These are phyloP conservation scores for Aureobasidium sp. DNA, from an alignment of 2,329 filamentous ascomycete species.

Conservation along the genomic window DNA sequence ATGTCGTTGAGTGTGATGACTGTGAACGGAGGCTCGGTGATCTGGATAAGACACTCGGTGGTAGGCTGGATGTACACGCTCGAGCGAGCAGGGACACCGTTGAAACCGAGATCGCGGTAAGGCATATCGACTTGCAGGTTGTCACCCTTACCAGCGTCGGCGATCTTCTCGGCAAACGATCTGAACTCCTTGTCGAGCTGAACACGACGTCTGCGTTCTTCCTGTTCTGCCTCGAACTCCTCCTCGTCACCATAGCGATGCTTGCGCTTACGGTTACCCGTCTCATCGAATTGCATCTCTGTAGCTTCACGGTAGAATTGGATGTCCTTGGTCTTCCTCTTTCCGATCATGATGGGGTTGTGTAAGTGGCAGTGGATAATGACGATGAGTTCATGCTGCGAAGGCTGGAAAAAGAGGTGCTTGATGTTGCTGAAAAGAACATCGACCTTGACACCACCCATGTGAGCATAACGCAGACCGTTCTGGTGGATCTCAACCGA, in stretches of 20 bases:
- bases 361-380: constrained; percentile 97
- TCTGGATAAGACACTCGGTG: constrained; percentile 92
- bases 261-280: constrained; percentile 94
- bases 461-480: constrained; percentile 87
- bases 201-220: constrained; percentile 84
- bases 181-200: constrained; percentile 95
- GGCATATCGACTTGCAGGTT: constrained; percentile 92
- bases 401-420: constrained; percentile 98
- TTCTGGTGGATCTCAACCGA: constrained; percentile 98
- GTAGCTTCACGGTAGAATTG: constrained; percentile 98
- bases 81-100: constrained; percentile 89
- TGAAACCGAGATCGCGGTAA: constrained; percentile 92
- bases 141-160: constrained; percentile 86
- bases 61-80: constrained; percentile 95
- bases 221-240: constrained; percentile 96
- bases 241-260: constrained; percentile 97
- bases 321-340: constrained; percentile 98
- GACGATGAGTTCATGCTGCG: constrained; percentile 90
- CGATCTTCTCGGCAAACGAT: constrained; percentile 93
- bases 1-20: constrained; percentile 94
- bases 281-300: constrained; percentile 98
- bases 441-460: constrained; percentile 76
- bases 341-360: constrained; percentile 95
- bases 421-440: constrained; percentile 97
- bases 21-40: constrained; percentile 95